phyloP scores from a whole-genome alignment of 306 rosid genomes.

The Prunus campanulata region DNA sequence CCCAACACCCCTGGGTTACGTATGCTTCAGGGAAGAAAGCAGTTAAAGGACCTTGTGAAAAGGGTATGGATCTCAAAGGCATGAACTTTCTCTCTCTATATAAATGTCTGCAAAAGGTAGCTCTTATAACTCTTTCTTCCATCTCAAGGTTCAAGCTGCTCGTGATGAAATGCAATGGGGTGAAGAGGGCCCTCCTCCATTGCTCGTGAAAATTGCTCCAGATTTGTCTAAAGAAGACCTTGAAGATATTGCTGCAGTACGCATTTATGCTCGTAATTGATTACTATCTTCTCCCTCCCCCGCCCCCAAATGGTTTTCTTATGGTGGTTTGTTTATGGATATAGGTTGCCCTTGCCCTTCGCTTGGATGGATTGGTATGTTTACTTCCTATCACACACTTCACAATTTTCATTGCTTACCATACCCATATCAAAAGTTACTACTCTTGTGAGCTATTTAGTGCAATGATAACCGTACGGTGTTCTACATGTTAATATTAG shows the following conservation, averaged over 20 bases:
- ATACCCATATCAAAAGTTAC: background rate
- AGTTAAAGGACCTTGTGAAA: slow-evolving; percentile 88
- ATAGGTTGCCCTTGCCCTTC: slow-evolving; percentile 85
- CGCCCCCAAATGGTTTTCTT: slow-evolving; percentile 3
- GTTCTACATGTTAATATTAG: background rate
- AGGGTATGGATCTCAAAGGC: slow-evolving; percentile 55
- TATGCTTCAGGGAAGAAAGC: slow-evolving; percentile 98
- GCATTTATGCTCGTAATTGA: slow-evolving; percentile 20
- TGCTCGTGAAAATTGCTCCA: slow-evolving; percentile 97
- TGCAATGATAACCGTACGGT: background rate
- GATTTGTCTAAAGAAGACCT: slow-evolving; percentile 97
- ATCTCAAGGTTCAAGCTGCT: slow-evolving; percentile 83
- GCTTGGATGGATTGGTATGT: slow-evolving; percentile 91
- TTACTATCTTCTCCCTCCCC: background rate
- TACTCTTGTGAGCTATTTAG: background rate
- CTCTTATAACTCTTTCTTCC: slow-evolving; percentile 25
- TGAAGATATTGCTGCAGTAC: slow-evolving; percentile 97
- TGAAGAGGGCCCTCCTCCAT: slow-evolving; percentile 98
- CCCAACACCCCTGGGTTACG: slow-evolving; percentile 99
- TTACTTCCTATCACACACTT: slow-evolving; percentile 22
- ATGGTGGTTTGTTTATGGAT: slow-evolving; percentile 32
- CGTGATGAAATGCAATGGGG: slow-evolving; percentile 99
- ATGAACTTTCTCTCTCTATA: background rate
- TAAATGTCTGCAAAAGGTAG: slow-evolving; percentile 18
- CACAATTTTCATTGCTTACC: background rate